phyloP scores from a whole-genome alignment of 176 grass and related monocot genomes.

The Zoysia pacifica region DNA sequence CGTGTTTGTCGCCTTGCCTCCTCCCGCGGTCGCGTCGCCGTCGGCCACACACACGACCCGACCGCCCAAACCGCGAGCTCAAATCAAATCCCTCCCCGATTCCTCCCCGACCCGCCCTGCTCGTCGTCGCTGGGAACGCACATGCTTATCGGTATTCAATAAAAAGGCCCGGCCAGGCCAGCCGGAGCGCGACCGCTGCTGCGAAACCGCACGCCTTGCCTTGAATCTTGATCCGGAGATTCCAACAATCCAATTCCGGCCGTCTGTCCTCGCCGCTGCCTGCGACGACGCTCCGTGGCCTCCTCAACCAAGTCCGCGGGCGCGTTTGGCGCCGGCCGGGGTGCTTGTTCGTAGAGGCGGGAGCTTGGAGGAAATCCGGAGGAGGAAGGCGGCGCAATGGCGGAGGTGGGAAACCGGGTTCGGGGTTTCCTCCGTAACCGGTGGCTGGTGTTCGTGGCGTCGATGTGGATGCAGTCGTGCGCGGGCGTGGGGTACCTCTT shows the following conservation, averaged over 20 bases:
- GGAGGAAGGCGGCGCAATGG: conserved; percentile 27
- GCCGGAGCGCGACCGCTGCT: conserved; percentile 12
- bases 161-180: not conserved
- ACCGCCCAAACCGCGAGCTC: conserved; percentile 5
- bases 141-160: conserved; percentile 1
- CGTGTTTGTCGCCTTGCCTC: conserved; percentile 18
- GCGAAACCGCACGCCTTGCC: not conserved
- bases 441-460: conserved; percentile 93
- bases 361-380: too few species aligned
- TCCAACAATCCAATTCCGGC: not conserved
- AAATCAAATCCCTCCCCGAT: not conserved
- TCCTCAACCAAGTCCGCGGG: too few species aligned
- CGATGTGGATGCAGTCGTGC: conserved; percentile 96
- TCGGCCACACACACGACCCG: conserved; percentile 5
- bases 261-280: not conserved
- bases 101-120: not conserved
- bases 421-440: conserved; percentile 61
- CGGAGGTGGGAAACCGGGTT: conserved; percentile 31
- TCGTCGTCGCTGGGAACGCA: not conserved
- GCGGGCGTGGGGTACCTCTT: conserved; percentile 85
- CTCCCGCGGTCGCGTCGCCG: conserved; percentile 16
- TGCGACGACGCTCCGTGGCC: too few species aligned
- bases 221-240: not conserved
- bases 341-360: too few species aligned
- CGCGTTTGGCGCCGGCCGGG: too few species aligned